Evolutionary conservation across 176 grass and related monocot genomes (phyloP).

Genomic region (Pharus latifolius): DNA sequence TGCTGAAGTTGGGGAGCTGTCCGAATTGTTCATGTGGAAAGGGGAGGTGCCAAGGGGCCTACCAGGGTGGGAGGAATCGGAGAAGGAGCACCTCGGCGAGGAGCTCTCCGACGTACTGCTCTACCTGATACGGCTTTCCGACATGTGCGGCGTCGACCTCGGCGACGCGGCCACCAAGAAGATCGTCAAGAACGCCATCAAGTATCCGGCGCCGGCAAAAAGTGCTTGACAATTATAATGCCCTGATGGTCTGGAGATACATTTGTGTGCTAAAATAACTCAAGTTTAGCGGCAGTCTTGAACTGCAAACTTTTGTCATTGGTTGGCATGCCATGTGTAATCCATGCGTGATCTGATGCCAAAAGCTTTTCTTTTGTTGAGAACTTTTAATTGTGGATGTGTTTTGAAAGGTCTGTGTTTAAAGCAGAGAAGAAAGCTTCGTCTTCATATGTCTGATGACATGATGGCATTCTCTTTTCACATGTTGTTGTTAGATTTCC

Average conservation of each 20-base stretch:
- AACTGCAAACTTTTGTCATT: not conserved
- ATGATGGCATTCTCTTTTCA: not conserved
- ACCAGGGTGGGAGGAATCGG: slow-evolving; percentile 41
- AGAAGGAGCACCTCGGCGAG: slow-evolving; percentile 80
- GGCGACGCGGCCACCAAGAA: slow-evolving; percentile 57
- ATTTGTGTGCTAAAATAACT: not conserved
- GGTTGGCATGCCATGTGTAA: not conserved
- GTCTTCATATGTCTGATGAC: not conserved
- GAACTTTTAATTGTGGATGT: not conserved
- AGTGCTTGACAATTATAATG: not conserved
- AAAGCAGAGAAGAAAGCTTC: not conserved
- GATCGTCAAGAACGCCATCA: slow-evolving; percentile 71
- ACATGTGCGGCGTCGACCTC: slow-evolving; percentile 75
- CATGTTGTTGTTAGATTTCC: not conserved
- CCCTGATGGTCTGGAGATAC: not conserved
- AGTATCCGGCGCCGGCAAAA: slow-evolving; percentile 46
- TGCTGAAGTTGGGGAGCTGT: slow-evolving; percentile 72
- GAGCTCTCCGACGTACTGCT: slow-evolving; percentile 78
- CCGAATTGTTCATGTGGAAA: slow-evolving; percentile 89
- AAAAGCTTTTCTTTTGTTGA: not conserved
- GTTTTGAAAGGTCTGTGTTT: not conserved
- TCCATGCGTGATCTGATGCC: not conserved
- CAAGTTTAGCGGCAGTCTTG: not conserved
- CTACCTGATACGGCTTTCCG: slow-evolving; percentile 71
- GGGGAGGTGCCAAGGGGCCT: slow-evolving; percentile 61